Conservation (phyloP, 768 basidiomycete species). For the Mycena floridula region DNA sequence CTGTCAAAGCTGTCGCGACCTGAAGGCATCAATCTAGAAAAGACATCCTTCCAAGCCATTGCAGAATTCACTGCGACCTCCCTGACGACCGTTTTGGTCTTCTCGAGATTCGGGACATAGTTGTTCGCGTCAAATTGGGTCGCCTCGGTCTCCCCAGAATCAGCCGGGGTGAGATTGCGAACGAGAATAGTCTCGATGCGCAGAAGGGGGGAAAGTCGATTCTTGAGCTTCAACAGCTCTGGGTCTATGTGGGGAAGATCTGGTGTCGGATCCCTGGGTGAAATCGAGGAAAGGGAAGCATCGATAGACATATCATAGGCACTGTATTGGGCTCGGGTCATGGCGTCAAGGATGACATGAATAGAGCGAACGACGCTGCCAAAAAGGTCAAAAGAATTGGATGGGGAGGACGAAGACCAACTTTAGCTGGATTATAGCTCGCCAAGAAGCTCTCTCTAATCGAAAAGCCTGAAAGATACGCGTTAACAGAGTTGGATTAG, state of each 20-base stretch:
- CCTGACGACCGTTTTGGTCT: slow-evolving; percentile 22
- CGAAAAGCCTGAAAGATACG: slow-evolving; percentile 42
- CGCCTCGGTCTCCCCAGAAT: slow-evolving; percentile 26
- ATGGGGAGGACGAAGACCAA: no score
- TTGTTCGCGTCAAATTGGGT: slow-evolving; percentile 16
- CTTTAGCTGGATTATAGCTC: slow-evolving; percentile 61
- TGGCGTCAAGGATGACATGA: slow-evolving; percentile 53
- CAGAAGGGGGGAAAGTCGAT: slow-evolving; percentile 54
- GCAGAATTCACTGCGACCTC: slow-evolving; percentile 52
- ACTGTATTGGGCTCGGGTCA: slow-evolving; percentile 27
- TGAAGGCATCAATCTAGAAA: slow-evolving; percentile 27
- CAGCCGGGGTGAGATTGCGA: slow-evolving; percentile 46
- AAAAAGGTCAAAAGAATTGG: no score
- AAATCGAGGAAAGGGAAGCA: no score
- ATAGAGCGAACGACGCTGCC: slow-evolving; percentile 69
- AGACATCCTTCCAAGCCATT: slow-evolving; percentile 43
- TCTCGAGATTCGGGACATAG: slow-evolving; percentile 14
- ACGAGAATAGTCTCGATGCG: slow-evolving; percentile 58
- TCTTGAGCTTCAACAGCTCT: slow-evolving; percentile 46
- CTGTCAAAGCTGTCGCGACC: slow-evolving; percentile 22
- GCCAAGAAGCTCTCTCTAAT: slow-evolving; percentile 59
- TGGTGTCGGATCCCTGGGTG: no score
- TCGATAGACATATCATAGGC: slow-evolving; percentile 3
- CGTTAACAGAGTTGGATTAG: slow-evolving; percentile 7
- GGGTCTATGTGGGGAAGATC: slow-evolving; percentile 31